Conservation (phyloP, 179 eudicot species). For the Spergularia azorica region DNA sequence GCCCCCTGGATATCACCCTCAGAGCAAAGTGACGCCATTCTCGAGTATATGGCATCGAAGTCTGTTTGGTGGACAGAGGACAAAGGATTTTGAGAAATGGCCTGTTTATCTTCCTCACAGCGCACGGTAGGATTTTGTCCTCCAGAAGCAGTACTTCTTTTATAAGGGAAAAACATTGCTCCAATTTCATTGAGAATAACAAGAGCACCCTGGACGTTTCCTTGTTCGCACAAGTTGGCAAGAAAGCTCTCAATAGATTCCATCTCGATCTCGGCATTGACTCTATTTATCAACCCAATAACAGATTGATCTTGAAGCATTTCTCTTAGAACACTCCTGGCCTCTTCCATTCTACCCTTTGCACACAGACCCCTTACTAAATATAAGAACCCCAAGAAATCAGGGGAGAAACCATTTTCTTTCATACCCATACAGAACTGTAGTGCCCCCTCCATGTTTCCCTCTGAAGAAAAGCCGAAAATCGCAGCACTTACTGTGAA, state of each 20-base stretch:
- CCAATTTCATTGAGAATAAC: slow-evolving; percentile 74
- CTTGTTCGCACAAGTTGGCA: slow-evolving; percentile 66
- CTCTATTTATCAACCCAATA: slow-evolving; percentile 48
- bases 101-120: slow-evolving; percentile 13
- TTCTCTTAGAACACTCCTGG: slow-evolving; percentile 66
- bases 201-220: slow-evolving; percentile 67
- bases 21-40: slow-evolving; percentile 66
- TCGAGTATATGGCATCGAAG: slow-evolving; percentile 60
- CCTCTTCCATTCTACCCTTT: slow-evolving; percentile 97
- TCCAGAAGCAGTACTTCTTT: slow-evolving; percentile 30
- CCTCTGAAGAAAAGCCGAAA: slow-evolving; percentile 59
- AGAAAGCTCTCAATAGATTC: slow-evolving; percentile 64
- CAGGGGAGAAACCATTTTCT: slow-evolving; percentile 55
- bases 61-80: slow-evolving; percentile 31
- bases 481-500: slow-evolving; percentile 74
- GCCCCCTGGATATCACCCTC: slow-evolving; percentile 61
- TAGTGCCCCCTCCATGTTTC: slow-evolving; percentile 87
- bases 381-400: slow-evolving; percentile 76
- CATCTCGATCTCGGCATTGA: slow-evolving; percentile 47
- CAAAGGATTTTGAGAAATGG: slow-evolving; percentile 16
- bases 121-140: slow-evolving; percentile 23
- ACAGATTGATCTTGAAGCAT: slow-evolving; percentile 74
- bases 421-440: slow-evolving; percentile 52
- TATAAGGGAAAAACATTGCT: slow-evolving; percentile 48
- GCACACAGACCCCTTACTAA: slow-evolving; percentile 71